Evolutionary conservation across 2,329 filamentous ascomycete species (phyloP).

Genomic region (Atkinsonella hypoxylon): DNA sequence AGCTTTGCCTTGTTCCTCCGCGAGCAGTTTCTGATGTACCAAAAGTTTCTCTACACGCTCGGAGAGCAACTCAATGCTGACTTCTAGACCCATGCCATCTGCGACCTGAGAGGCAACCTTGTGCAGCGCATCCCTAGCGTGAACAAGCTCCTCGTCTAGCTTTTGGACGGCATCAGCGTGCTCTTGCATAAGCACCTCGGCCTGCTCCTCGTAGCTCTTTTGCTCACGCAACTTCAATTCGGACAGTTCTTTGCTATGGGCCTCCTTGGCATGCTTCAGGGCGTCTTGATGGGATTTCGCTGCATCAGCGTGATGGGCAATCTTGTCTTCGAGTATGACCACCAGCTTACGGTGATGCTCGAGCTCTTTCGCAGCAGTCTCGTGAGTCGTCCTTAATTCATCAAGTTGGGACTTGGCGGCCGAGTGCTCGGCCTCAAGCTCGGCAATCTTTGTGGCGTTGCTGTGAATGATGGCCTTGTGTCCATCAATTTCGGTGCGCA

Average conservation of each 20-base stretch:
- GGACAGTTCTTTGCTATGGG: slow-evolving; percentile 38
- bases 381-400: slow-evolving; percentile 48
- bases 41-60: slow-evolving; percentile 47
- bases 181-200: slow-evolving; percentile 46
- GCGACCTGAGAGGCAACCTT: slow-evolving; percentile 53
- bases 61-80: slow-evolving; percentile 55
- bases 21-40: slow-evolving; percentile 47
- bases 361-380: slow-evolving; percentile 34
- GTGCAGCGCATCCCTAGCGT: slow-evolving; percentile 54
- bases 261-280: slow-evolving; percentile 35
- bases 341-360: slow-evolving; percentile 36
- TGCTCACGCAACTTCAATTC: slow-evolving; percentile 37
- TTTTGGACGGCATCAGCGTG: slow-evolving; percentile 43
- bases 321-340: slow-evolving; percentile 43
- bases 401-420: slow-evolving; percentile 56
- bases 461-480: slow-evolving; percentile 63
- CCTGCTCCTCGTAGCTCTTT: slow-evolving; percentile 43
- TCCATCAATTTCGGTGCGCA: slow-evolving; percentile 68
- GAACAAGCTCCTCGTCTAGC: slow-evolving; percentile 50
- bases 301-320: slow-evolving; percentile 45
- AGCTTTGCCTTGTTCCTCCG: slow-evolving; percentile 45
- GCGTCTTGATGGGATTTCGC: slow-evolving; percentile 42
- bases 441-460: slow-evolving; percentile 57
- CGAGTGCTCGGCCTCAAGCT: slow-evolving; percentile 61
- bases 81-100: slow-evolving; percentile 46